Conservation (phyloP, 139 green algal species). For the Diplosphaera chodatii region DNA sequence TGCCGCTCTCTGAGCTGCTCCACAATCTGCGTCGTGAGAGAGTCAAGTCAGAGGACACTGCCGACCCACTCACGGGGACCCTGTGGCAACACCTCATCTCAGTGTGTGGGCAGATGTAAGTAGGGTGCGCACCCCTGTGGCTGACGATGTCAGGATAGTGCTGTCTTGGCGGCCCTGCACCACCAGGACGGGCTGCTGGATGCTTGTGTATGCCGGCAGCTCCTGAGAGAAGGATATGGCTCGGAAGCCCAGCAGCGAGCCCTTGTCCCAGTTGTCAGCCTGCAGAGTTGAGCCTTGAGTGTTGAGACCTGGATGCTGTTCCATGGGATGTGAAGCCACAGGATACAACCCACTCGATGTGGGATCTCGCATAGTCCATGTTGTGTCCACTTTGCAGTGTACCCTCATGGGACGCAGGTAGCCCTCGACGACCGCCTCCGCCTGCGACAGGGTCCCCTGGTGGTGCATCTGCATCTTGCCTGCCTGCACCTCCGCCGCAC, state of each 20-base stretch:
- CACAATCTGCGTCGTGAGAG: neutral
- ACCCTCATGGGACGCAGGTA: constrained; percentile 45
- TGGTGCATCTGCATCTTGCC: constrained; percentile 31
- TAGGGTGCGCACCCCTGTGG: neutral
- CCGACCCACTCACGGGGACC: no score
- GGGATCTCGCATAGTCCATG: no score
- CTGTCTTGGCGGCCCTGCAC: constrained; percentile 4
- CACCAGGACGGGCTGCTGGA: constrained; percentile 19
- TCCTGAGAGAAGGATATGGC: constrained; percentile 21
- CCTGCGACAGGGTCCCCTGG: constrained; percentile 12
- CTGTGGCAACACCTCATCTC: no score
- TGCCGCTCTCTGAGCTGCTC: neutral
- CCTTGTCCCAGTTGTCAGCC: constrained; percentile 54
- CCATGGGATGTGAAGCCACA: no score
- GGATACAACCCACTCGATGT: no score
- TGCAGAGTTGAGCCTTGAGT: no score
- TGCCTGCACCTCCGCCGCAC: constrained; percentile 24
- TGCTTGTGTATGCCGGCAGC: constrained; percentile 16
- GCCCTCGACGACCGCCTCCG: constrained; percentile 47
- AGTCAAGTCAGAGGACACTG: no score
- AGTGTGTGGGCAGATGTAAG: no score
- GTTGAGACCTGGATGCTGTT: no score
- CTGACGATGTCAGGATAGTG: neutral
- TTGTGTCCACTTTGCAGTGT: neutral
- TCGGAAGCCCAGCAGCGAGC: constrained; percentile 36